These are phyloP conservation scores for Phoma herbarum DNA, from an alignment of 2,329 filamentous ascomycete genomes.

Conservation along the genomic window DNA sequence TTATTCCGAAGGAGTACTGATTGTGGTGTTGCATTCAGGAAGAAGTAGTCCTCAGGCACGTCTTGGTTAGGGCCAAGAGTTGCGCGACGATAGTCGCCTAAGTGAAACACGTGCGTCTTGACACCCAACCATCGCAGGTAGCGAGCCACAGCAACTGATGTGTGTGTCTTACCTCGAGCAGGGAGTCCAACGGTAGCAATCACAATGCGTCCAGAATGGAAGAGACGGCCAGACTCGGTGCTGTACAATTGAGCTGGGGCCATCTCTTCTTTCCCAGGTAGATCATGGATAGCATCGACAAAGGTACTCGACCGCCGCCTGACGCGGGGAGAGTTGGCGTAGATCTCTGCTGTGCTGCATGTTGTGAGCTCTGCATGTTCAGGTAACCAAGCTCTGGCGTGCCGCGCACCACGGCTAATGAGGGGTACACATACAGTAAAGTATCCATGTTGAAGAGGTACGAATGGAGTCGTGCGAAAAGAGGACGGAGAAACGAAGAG, in stretches of 20 bases:
- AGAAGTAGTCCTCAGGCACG: conserved; percentile 97
- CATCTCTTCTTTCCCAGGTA: conserved; percentile 82
- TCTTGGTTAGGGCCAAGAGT: conserved; percentile 84
- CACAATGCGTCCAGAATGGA: conserved; percentile 95
- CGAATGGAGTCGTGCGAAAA: conserved; percentile 13
- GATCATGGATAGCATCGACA: conserved; percentile 95
- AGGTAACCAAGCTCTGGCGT: background rate
- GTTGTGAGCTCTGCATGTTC: conserved; percentile 30
- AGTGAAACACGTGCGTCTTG: conserved; percentile 96
- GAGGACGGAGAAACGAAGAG: conserved; percentile 16
- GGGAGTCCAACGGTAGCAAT: conserved; percentile 97
- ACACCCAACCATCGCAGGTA: conserved; percentile 98
- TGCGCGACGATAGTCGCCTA: conserved; percentile 94
- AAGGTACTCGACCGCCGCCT: conserved; percentile 94
- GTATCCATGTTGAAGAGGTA: conserved; percentile 63
- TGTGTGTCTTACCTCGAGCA: conserved; percentile 96
- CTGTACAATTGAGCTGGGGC: conserved; percentile 97
- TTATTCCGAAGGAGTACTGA: conserved; percentile 96
- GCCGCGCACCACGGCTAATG: conserved; percentile 20
- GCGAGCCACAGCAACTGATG: conserved; percentile 91
- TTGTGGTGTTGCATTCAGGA: conserved; percentile 88
- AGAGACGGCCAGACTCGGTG: conserved; percentile 95
- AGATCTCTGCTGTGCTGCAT: conserved; percentile 84
- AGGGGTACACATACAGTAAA: conserved; percentile 62
- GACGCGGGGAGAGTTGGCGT: conserved; percentile 88